These are phyloP conservation scores for Thamnidium elegans DNA, from an alignment of 192 early-diverging fungal genomes.

Conservation along the genomic window DNA sequence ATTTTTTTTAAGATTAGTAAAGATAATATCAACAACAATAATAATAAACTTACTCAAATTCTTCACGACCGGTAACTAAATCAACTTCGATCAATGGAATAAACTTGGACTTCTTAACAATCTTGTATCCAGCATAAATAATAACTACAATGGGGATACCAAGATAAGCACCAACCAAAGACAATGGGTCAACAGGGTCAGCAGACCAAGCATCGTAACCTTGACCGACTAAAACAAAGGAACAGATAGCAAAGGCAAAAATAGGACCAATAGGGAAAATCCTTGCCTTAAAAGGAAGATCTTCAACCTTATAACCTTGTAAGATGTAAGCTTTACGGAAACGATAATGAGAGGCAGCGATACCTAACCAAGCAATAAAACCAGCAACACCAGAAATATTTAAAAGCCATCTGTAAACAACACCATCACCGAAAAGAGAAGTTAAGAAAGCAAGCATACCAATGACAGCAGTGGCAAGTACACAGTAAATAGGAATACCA, in stretches of 20 bases:
- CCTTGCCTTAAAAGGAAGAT: conserved; percentile 70
- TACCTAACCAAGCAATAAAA: conserved; percentile 85
- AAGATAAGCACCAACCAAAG: conserved; percentile 64
- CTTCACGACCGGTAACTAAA: conserved; percentile 45
- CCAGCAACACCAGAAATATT: conserved; percentile 76
- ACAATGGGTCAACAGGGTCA: conserved; percentile 42
- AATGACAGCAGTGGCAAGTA: conserved; percentile 51
- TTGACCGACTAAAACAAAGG: conserved; percentile 61
- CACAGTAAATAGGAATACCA: conserved; percentile 63
- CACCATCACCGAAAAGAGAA: conserved; percentile 47
- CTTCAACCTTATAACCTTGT: conserved; percentile 60
- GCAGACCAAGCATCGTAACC: conserved; percentile 52
- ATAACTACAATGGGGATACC: conserved; percentile 64
- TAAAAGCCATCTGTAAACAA: conserved; percentile 66
- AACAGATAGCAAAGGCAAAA: conserved; percentile 56
- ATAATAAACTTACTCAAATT: conserved; percentile 14
- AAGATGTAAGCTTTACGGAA: conserved; percentile 78
- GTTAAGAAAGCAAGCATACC: conserved; percentile 60
- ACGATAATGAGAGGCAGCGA: conserved; percentile 77
- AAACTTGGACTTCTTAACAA: conserved; percentile 60
- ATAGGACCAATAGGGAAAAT: conserved; percentile 72
- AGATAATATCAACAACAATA: not conserved
- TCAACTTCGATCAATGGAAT: conserved; percentile 63
- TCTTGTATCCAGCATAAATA: conserved; percentile 63
- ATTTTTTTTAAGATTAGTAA: conserved; percentile 7